Base-by-base conservation (phyloP, 768 basidiomycete genomes). In the Termitomyces titanicus region DNA sequence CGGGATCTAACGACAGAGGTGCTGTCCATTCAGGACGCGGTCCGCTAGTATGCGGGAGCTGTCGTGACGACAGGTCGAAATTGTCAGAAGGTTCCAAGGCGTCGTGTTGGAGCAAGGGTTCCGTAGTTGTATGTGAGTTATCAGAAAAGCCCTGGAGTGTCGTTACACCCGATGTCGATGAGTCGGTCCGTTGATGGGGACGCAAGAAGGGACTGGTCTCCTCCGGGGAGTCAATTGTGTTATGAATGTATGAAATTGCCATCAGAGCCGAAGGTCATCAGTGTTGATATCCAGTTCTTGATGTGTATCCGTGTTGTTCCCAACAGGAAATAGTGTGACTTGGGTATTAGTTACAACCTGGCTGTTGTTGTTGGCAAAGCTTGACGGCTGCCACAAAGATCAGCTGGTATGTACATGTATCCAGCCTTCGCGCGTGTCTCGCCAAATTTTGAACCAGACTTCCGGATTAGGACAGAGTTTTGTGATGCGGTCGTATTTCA, bases 231-330 rank as follows among this genome's bases (percentile, higher is more conserved):
- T 79, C 79, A 52, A 82, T 63, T 31, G 78, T 72, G 62, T 82
- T 78, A 68, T 85, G 84, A 48, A 84, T 75, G 65, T 79, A 78
- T 49, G 84, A 66, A 49, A 81, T 82, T 53, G 83, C 79, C 86
- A 88, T 88, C 53, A 63, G 47, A 58, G 54, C 56, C 42, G 29
- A 29, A 3, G 55, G 49, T 53, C 61, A 65, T n/a, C n/a, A n/a
- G n/a, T n/a, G n/a, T n/a, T n/a, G n/a, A n/a, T n/a, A n/a, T 65
- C 49, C 61, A 66, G 61, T 39, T n/a, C 48, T 47, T 59, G 54
- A 58, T 54, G 52, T 60, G 54, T 53, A 52, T 48, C 53, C 12
- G 29, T 24, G 43, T 48, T 51, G 10, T 47, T 45, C 24, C 22
- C 40, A 20, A 15, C 22, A 38, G 24, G 54, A 29, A 51, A 42